These are phyloP conservation scores for Leucosporidium scottii DNA, from an alignment of 768 basidiomycete species.

Conservation along the genomic window DNA sequence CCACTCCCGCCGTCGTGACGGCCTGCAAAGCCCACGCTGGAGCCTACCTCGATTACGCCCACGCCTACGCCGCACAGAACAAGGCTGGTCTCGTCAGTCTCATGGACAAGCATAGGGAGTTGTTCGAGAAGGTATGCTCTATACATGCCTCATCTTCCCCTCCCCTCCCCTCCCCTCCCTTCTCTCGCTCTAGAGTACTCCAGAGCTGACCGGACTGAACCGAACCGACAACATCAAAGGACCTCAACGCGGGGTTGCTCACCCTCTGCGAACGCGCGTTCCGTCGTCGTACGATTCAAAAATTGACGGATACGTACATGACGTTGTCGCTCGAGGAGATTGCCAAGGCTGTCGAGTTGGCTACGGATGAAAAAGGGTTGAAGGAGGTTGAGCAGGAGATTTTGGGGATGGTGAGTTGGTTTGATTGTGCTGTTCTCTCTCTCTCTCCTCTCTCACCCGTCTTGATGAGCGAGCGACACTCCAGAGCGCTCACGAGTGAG, in stretches of 20 bases:
- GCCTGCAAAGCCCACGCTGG: conserved; percentile 56
- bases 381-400: conserved; percentile 52
- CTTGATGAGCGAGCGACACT: too few species aligned
- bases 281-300: conserved; percentile 69
- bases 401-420: conserved; percentile 67
- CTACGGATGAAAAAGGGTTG: conserved; percentile 25
- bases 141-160: not conserved
- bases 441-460: too few species aligned
- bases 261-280: conserved; percentile 60
- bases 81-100: conserved; percentile 45
- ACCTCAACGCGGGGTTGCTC: conserved; percentile 66
- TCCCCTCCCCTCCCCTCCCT: not conserved
- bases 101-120: conserved; percentile 52
- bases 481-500: not conserved
- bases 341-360: conserved; percentile 47
- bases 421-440: too few species aligned
- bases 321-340: conserved; percentile 70
- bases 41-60: conserved; percentile 57
- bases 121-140: conserved; percentile 52
- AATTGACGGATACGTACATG: conserved; percentile 73
- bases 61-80: conserved; percentile 50
- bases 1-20: conserved; percentile 53
- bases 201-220: not conserved
- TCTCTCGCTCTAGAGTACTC: not conserved
- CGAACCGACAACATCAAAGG: conserved; percentile 44